Base-by-base conservation (phyloP, 768 basidiomycete genomes). In the Tylopilus sp. region DNA sequence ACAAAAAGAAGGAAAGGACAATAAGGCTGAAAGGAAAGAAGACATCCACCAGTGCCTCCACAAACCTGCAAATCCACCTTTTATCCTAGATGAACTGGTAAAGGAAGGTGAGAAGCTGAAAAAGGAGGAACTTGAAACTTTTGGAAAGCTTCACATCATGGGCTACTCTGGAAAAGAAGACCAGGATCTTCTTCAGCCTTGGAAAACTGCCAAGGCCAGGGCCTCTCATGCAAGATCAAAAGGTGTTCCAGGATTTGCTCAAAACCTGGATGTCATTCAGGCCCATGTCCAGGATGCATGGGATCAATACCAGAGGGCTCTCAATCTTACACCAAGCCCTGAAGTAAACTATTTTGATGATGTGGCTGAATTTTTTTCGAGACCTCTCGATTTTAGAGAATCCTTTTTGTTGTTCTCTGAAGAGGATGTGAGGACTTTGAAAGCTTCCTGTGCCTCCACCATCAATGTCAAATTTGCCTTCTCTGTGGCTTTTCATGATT, bases 401-500 rank as follows among this genome's bases (percentile, higher is more conserved):
- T 58, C n/a, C n/a, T n/a, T 59, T 35, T 18, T 48, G 1, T 44
- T 61, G 6, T 64, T 61, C 18, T 59, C 58, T 40, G 44, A 70
- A 20, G 70, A 75, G 7, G 66, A 76, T 43, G 58, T 84, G 5
- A 44, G 55, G 40, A 44, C 2, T 3, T 36, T 71, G 21, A 83
- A 81, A 58, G 82, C 84, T 0, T 85, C 85, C 0, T 81, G 72
- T 36, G 84, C 86, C 0, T 79, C 79, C 48, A 30, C 5, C 0
- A 47, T 57, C n/a, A 55, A 55, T 1, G 26, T 55, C 8, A 48
- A 9, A 0, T 84, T 86, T 48, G 83, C 68, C 0, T 83, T 83
- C 58, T 55, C 57, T 0, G 75, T 86, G 28, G 83, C 85, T 0
- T 85, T 81, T 55, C 58, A 55, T 15, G 70, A 72, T 1, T 57